Conservation (phyloP, 441 rosid species). For the Bruguiera hainesii region DNA sequence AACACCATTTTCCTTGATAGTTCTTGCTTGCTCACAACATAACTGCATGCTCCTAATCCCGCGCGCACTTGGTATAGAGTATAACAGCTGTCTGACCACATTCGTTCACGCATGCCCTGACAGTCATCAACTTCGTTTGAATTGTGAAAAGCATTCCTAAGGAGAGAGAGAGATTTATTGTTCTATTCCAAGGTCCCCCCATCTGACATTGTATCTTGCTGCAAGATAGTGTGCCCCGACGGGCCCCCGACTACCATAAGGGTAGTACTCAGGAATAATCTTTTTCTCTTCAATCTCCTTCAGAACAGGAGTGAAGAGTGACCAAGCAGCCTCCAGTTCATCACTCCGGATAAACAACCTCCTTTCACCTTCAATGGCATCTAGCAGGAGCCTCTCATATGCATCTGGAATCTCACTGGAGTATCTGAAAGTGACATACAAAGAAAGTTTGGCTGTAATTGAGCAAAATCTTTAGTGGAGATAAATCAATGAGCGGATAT, state of each 20-base stretch:
- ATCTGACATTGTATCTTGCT: constrained; percentile 76
- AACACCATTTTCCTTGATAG: too few species aligned
- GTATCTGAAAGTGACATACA: constrained; percentile 38
- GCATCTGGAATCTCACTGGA: constrained; percentile 97
- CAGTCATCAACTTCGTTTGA: background rate
- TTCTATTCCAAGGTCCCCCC: constrained; percentile 69
- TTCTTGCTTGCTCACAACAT: too few species aligned
- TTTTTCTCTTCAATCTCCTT: constrained; percentile 76
- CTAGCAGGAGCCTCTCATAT: constrained; percentile 86
- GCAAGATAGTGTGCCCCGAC: constrained; percentile 95
- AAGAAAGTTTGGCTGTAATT: too few species aligned
- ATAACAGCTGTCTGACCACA: too few species aligned
- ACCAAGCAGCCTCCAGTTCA: constrained; percentile 92
- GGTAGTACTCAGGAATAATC: constrained; percentile 68
- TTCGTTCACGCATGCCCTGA: too few species aligned
- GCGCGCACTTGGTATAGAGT: too few species aligned
- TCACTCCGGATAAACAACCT: constrained; percentile 90
- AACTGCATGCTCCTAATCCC: too few species aligned
- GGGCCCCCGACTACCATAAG: constrained; percentile 93
- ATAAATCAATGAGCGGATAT: too few species aligned
- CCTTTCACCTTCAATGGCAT: constrained; percentile 90
- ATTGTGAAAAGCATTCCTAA: background rate
- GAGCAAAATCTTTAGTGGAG: too few species aligned
- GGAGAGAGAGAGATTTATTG: constrained; percentile 5
- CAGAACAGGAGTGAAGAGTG: constrained; percentile 70